A percentile compares a stretch with the other conserved stretches of the same genome.
Conservation (phyloP, 2,329 filamentous ascomycete species). For the Nakataea oryzae region DNA sequence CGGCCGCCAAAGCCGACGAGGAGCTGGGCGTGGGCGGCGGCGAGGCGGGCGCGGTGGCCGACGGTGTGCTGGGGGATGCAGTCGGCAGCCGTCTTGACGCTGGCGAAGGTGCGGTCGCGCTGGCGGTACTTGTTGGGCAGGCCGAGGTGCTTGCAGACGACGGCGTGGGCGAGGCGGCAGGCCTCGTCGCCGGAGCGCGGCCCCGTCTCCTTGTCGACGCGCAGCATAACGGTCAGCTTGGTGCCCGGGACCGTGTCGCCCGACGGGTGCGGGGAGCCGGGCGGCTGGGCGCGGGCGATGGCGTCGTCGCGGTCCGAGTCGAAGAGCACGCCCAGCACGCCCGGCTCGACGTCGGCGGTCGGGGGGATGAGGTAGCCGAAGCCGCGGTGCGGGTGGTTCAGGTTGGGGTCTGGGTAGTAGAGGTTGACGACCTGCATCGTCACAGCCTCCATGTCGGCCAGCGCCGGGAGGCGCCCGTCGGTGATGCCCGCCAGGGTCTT, state of each 20-base stretch:
- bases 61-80: conserved; percentile 89
- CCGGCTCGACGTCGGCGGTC: conserved; percentile 25
- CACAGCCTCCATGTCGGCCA: conserved; percentile 51
- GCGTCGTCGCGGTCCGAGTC: conserved; percentile 52
- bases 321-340: conserved; percentile 75
- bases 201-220: conserved; percentile 71
- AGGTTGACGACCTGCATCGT: conserved; percentile 90
- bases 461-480: conserved; percentile 28
- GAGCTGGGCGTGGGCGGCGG: conserved; percentile 43
- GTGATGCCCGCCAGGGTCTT: conserved; percentile 29
- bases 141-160: conserved; percentile 40
- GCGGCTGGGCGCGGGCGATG: conserved; percentile 3
- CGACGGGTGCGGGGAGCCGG: conserved; percentile 3
- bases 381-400: conserved; percentile 53
- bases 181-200: conserved; percentile 42
- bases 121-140: conserved; percentile 42
- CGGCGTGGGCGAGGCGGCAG: conserved; percentile 54
- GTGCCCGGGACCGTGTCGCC: conserved; percentile 41
- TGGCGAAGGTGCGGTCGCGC: conserved; percentile 61
- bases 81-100: conserved; percentile 50
- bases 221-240: conserved; percentile 89
- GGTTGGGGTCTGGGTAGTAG: conserved; percentile 57
- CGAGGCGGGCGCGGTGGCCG: conserved; percentile 59
- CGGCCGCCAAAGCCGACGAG: conserved; percentile 45
- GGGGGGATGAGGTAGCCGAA: conserved; percentile 90